Evolutionary conservation across 371 early-diverging fungal species (phyloP).

Genomic region (Apophysomyces variabilis): DNA sequence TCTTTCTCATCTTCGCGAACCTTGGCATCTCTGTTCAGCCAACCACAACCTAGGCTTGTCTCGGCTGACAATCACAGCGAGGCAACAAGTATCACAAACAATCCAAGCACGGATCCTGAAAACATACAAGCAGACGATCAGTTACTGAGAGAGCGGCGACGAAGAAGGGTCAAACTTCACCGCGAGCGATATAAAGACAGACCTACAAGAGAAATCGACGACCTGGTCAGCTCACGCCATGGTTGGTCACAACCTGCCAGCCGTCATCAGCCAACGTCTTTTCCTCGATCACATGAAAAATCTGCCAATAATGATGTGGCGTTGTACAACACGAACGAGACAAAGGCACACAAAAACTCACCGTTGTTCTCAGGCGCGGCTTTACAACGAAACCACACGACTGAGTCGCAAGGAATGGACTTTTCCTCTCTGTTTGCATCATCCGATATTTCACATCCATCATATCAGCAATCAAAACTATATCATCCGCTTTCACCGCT

Average conservation of each 20-base stretch:
- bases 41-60: not conserved
- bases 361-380: not conserved
- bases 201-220: not conserved
- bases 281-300: constrained; percentile 8
- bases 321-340: constrained; percentile 7
- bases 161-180: not conserved
- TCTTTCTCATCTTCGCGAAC: constrained; percentile 14
- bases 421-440: constrained; percentile 68
- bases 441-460: constrained; percentile 85
- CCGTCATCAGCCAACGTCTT: constrained; percentile 11
- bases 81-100: constrained; percentile 10
- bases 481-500: constrained; percentile 3
- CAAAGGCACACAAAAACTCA: not conserved
- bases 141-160: not conserved
- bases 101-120: not conserved
- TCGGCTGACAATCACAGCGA: not conserved
- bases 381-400: not conserved
- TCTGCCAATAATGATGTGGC: constrained; percentile 4
- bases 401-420: not conserved
- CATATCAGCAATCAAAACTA: not conserved
- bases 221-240: constrained; percentile 1
- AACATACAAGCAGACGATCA: not conserved
- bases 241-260: not conserved
- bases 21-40: constrained; percentile 17
- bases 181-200: constrained; percentile 2